Evolutionary conservation across 2,329 filamentous ascomycete genomes (phyloP).

Genomic region (Colletotrichum limetticola): DNA sequence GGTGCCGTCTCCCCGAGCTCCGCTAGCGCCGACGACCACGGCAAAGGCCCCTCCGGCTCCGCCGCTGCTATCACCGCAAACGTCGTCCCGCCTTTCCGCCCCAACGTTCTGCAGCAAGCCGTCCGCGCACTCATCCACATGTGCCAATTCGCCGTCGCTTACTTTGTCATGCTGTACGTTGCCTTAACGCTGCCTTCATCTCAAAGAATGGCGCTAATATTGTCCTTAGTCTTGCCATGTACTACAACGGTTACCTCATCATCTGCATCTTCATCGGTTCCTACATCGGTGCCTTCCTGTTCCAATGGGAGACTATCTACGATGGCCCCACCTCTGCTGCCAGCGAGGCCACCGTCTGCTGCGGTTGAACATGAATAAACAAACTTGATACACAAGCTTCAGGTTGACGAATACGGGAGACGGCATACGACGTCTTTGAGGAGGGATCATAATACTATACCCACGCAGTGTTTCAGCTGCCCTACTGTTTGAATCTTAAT

Average conservation of each 20-base stretch:
- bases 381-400: not conserved
- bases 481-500: not conserved
- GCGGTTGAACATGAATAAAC: slow-evolving; percentile 44
- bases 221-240: slow-evolving; percentile 59
- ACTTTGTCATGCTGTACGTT: slow-evolving; percentile 77
- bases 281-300: slow-evolving; percentile 77
- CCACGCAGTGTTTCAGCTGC: not conserved
- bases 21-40: slow-evolving; percentile 6
- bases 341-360: slow-evolving; percentile 53
- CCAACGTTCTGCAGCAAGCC: slow-evolving; percentile 72
- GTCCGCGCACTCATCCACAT: slow-evolving; percentile 75
- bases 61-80: not conserved
- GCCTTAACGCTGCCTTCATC: not conserved
- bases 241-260: slow-evolving; percentile 79
- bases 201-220: not conserved
- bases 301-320: slow-evolving; percentile 72
- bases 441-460: not conserved
- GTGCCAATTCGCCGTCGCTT: slow-evolving; percentile 78
- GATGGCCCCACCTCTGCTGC: slow-evolving; percentile 46
- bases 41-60: not conserved
- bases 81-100: slow-evolving; percentile 56
- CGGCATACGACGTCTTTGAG: not conserved
- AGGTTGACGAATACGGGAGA: no score
- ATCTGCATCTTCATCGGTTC: slow-evolving; percentile 84
- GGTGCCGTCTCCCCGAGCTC: slow-evolving; percentile 31